Percentiles rank a stretch among this genome's conserved stretches.
Evolutionary conservation across 192 early-diverging fungal genomes (phyloP).

Genomic region (Dispira simplex): DNA sequence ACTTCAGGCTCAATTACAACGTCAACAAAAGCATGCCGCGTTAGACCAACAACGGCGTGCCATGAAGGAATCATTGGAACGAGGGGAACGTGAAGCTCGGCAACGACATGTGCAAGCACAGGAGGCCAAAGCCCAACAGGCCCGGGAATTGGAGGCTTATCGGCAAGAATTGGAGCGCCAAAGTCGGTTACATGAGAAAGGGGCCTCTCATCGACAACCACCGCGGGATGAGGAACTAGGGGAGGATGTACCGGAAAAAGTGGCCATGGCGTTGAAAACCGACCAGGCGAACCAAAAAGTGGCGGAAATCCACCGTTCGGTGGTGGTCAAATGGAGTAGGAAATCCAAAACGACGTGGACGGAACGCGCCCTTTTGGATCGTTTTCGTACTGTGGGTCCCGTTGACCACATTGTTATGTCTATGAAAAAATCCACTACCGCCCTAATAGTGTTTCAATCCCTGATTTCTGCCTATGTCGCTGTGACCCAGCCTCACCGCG

Average conservation of each 20-base stretch:
- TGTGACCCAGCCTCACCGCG: background rate
- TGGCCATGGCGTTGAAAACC: no score
- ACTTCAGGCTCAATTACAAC: background rate
- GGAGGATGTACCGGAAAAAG: background rate
- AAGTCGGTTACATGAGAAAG: background rate
- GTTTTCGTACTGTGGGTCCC: background rate
- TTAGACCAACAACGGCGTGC: background rate
- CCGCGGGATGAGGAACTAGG: background rate
- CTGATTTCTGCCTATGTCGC: background rate
- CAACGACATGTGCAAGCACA: background rate
- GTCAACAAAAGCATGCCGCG: constrained; percentile 1
- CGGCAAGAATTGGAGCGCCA: background rate
- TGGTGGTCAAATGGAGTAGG: background rate
- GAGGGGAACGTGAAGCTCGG: constrained; percentile 3
- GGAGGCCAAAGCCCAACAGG: background rate
- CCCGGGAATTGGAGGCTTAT: background rate
- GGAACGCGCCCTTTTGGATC: background rate
- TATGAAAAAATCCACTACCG: background rate
- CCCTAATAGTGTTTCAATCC: constrained; percentile 1
- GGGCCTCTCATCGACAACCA: background rate
- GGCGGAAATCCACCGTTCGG: constrained; percentile 2
- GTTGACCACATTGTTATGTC: constrained; percentile 9
- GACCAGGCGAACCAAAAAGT: background rate
- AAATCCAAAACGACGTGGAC: background rate
- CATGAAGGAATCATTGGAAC: constrained; percentile 9